Base-by-base conservation (phyloP, 1,284 basidiomycete species). In the Leccinum olivaceoglutinosum region DNA sequence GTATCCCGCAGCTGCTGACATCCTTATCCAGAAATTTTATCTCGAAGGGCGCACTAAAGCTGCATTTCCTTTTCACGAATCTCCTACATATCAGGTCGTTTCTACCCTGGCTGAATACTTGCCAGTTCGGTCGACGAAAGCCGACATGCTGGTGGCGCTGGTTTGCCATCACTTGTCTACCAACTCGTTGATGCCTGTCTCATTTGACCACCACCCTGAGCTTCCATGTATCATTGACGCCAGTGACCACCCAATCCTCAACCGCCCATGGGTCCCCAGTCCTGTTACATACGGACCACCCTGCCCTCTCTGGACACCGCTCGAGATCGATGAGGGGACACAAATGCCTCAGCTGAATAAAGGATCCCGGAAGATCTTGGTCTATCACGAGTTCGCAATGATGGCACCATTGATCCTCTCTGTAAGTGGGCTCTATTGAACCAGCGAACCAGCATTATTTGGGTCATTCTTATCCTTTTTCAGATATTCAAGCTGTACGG, bases 301-400 rank as follows among this genome's bases (percentile, higher is more conserved):
- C 12, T 5, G 10, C 49, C 56, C 3, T 36, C 59, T 65, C 21
- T 65, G 64, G 63, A 65, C 59, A 11, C 64, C 59, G 0, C 64
- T 65, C 0, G 56, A 59, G 39, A 14, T 39, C 14, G 39, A 14
- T 16, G 51, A 49, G 25, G 10, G 4, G 2, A 25, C n/a, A 8
- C 36, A 54, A 14, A 34, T 60, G 49, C 59, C 59, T 3, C 11
- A 11, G 32, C 9, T 51, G 2, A 7, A 49, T 4, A 29, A 2
- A 3, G 60, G 63, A 21, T 51, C 44, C 11, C 16, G 60, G 5
- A 65, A 64, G 53, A 59, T 65, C 4, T 12, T 65, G 18, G 25
- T 65, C 1, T 65, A 65, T 54, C 64, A 65, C 3, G 46, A 65
- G 9, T 65, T 65, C 39, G 51, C 63, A 14, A 65, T 65, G 60